These are phyloP conservation scores for Mycena kentingensis DNA, from an alignment of 768 basidiomycete genomes.

Conservation along the genomic window DNA sequence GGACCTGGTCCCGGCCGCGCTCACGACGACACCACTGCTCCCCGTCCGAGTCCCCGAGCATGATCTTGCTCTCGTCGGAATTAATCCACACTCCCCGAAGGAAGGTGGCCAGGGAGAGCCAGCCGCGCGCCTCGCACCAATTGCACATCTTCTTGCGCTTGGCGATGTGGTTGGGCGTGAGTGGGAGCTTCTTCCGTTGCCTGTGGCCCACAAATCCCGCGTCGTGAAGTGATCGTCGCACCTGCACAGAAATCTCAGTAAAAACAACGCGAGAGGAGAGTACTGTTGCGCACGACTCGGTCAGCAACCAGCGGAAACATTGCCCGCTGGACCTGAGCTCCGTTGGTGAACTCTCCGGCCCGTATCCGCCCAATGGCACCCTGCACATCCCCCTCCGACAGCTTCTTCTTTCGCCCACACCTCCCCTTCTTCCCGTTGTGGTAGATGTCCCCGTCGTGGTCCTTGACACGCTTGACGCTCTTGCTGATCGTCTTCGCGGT, in stretches of 20 bases:
- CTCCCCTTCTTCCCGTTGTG: background rate
- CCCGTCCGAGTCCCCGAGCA: background rate
- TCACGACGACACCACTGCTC: background rate
- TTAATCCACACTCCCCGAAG: background rate
- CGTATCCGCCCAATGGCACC: background rate
- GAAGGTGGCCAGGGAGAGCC: background rate
- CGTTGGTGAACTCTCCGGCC: background rate
- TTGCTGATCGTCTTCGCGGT: background rate
- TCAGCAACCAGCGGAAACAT: background rate
- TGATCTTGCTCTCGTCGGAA: background rate
- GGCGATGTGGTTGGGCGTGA: background rate
- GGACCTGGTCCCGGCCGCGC: background rate
- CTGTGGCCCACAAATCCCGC: background rate
- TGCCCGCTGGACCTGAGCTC: background rate
- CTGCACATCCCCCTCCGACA: background rate
- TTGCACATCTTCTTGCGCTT: background rate
- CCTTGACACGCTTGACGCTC: background rate
- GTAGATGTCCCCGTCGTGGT: background rate
- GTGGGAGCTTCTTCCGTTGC: background rate
- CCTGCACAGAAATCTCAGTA: background rate
- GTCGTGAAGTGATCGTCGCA: background rate
- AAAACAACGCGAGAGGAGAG: background rate
- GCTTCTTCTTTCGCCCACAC: background rate
- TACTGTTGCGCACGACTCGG: background rate
- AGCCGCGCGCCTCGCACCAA: no score